Evolutionary conservation across 305 asterid species (phyloP), one percentile per base, ranked within the genome.

Genomic region (Fraxinus greggii): DNA sequence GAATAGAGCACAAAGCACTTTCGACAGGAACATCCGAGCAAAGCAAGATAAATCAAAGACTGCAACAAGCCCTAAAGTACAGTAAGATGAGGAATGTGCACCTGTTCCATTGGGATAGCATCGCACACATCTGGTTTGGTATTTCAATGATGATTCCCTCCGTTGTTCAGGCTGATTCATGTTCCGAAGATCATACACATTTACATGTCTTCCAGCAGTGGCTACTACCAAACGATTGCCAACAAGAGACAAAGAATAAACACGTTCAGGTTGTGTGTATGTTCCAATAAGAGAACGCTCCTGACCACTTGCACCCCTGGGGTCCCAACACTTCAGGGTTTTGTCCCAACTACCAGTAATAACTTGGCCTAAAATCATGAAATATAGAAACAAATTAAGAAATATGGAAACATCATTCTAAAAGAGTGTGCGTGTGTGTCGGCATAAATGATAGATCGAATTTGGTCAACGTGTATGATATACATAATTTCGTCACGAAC

Each of bases 271-370:
- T 88, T 96, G 99, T 32, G 89, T 17, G 31, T 92, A 96, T 61
- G 98, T 90, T 83, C 99, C 98, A 29, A 92, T 94, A 65, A 96
- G 95, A 78, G 95, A 84, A 32, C 87, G 97, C 36, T 94, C 99
- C 88, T 93, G 98, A 85, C 98, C 98, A 81, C 92, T 96, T 82
- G 97, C 96, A 80, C 99, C 97, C 88, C 99, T 89, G 24, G 99
- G 97, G 84, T 95, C 99, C 99, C 99, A 95, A 86, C 99, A 94
- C 91, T 93, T 94, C 72, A 95, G 69, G 76, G 97, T 93, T 90
- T 91, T 94, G 89, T 94, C 99, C 99, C 99, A 95, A 86, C 99
- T 94, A 42, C 99, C 99, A 78, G 99, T 94, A 78, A 95, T 95
- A 67, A 95, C 99, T 91, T 95, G 99, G 73, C 99, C 99, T 95